Percentiles rank a stretch among this genome's conserved stretches.
Evolutionary conservation across 1,284 basidiomycete genomes (phyloP).

Genomic region (Ustilago hordei): DNA sequence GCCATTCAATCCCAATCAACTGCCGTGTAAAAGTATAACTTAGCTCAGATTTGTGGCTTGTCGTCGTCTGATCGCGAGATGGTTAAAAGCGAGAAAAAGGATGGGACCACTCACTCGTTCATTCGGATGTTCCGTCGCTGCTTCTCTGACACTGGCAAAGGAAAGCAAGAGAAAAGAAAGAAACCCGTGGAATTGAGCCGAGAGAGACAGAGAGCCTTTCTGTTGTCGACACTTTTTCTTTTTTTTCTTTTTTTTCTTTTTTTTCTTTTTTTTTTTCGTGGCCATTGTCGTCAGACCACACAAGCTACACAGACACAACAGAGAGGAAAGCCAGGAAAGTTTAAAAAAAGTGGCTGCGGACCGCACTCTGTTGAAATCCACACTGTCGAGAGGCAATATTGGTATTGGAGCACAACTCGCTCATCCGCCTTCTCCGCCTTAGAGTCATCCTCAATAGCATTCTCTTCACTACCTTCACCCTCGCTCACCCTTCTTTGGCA

Average conservation of each 20-base stretch:
- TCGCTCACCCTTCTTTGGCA: not conserved
- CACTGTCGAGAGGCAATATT: not conserved
- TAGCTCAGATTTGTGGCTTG: not conserved
- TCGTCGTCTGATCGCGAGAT: not conserved
- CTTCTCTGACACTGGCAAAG: not conserved
- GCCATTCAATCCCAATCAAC: not conserved
- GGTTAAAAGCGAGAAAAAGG: not conserved
- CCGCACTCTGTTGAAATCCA: not conserved
- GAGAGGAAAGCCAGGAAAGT: not conserved
- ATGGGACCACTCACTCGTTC: not conserved
- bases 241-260: not conserved
- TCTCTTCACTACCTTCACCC: conserved; percentile 1
- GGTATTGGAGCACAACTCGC: conserved; percentile 7
- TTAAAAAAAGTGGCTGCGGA: not conserved
- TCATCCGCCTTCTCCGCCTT: conserved; percentile 3
- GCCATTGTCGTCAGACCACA: conserved; percentile 30
- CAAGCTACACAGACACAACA: not conserved
- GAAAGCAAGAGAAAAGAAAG: not conserved
- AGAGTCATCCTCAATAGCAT: conserved; percentile 10
- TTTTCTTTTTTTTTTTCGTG: not conserved
- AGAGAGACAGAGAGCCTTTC: not conserved
- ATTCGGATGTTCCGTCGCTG: not conserved
- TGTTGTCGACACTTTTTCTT: not conserved
- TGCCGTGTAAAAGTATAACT: not conserved
- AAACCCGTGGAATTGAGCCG: not conserved